A percentile compares a stretch with the other conserved stretches of the same genome.
Conservation (phyloP, 192 early-diverging fungal genomes). For the Linnemannia exigua region DNA sequence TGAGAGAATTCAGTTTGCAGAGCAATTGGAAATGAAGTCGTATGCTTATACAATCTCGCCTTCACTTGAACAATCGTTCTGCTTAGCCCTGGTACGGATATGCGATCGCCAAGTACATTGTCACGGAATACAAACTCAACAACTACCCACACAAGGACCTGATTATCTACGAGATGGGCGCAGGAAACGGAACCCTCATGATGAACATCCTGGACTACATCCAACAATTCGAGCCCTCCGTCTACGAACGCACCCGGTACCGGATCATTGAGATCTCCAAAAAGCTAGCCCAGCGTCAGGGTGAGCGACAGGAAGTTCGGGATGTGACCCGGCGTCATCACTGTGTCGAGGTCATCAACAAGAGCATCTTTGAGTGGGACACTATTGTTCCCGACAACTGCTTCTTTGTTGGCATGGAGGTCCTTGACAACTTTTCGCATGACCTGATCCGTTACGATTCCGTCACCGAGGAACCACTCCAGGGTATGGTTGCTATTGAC, state of each 20-base stretch:
- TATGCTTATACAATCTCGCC: neutral
- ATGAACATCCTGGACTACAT: constrained; percentile 93
- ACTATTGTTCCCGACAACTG: constrained; percentile 77
- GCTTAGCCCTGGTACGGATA: constrained; percentile 91
- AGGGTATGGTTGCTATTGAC: constrained; percentile 87
- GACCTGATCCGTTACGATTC: constrained; percentile 92
- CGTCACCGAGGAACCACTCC: constrained; percentile 77
- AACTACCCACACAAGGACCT: constrained; percentile 73
- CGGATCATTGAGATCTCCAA: constrained; percentile 94
- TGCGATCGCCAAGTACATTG: constrained; percentile 91
- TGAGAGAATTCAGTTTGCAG: neutral
- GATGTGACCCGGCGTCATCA: constrained; percentile 59
- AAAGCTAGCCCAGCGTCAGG: constrained; percentile 81
- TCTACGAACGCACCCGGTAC: constrained; percentile 88
- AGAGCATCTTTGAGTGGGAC: constrained; percentile 94
- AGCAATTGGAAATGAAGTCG: neutral
- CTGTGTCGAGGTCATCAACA: constrained; percentile 87
- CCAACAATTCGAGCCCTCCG: constrained; percentile 78
- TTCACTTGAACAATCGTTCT: constrained; percentile 11
- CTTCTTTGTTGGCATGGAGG: constrained; percentile 97
- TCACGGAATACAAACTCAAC: constrained; percentile 80
- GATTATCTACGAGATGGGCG: constrained; percentile 95
- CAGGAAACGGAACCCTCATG: constrained; percentile 97
- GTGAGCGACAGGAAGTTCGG: constrained; percentile 63
- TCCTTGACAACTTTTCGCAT: constrained; percentile 98